phyloP scores from a whole-genome alignment of 1,284 basidiomycete species.

The Mycena sp. region DNA sequence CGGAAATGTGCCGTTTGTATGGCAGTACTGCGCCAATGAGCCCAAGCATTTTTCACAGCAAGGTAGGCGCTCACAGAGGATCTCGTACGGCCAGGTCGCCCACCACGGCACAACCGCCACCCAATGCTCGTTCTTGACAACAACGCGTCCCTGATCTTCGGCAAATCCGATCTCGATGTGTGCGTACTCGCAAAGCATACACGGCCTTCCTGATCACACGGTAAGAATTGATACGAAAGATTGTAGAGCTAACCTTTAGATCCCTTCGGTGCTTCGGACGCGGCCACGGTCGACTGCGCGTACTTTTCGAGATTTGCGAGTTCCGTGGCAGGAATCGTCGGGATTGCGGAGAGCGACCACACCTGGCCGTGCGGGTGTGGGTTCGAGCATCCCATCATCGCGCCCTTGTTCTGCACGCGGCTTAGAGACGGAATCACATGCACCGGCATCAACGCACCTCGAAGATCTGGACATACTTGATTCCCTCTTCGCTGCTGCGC shows the following conservation, averaged over 20 bases:
- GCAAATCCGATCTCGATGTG: constrained; percentile 69
- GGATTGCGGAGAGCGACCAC: constrained; percentile 86
- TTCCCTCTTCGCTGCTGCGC: constrained; percentile 72
- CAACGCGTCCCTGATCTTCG: constrained; percentile 68
- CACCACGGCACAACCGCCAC: constrained; percentile 94
- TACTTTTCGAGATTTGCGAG: constrained; percentile 72
- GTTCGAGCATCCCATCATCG: constrained; percentile 97
- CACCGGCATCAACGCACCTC: constrained; percentile 62
- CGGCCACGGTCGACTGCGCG: constrained; percentile 49
- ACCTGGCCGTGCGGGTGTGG: constrained; percentile 96
- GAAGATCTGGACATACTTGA: constrained; percentile 90
- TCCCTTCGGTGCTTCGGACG: constrained; percentile 65
- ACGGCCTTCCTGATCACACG: constrained; percentile 58
- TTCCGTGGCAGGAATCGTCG: constrained; percentile 78
- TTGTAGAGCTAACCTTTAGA: constrained; percentile 53
- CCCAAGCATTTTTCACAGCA: neutral
- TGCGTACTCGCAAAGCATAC: constrained; percentile 89
- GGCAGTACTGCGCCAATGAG: constrained; percentile 70
- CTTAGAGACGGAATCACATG: neutral
- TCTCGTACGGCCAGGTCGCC: constrained; percentile 96
- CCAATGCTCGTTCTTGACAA: constrained; percentile 85
- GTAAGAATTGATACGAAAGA: constrained; percentile 10
- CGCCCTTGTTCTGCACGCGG: constrained; percentile 84
- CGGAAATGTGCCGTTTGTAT: constrained; percentile 81
- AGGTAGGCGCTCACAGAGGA: constrained; percentile 64